Evolutionary conservation across 371 early-diverging fungal species (phyloP).

Genomic region (Mucor saturninus): DNA sequence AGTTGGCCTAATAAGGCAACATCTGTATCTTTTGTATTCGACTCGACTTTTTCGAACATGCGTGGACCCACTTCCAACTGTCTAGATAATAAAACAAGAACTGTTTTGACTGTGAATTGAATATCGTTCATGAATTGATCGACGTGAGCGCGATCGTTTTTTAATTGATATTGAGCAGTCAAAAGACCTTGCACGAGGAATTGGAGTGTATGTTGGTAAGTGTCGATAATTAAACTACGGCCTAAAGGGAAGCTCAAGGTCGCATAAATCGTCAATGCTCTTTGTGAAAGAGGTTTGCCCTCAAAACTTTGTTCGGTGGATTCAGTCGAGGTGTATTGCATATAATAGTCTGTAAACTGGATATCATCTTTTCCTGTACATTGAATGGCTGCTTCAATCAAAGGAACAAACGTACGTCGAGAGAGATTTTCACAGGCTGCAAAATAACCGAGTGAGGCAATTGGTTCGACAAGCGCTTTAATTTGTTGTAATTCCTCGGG

Average conservation of each 20-base stretch:
- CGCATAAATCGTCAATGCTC: constrained; percentile 44
- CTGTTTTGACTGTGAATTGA: constrained; percentile 44
- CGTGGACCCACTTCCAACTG: constrained; percentile 20
- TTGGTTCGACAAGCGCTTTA: constrained; percentile 34
- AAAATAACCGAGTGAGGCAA: constrained; percentile 50
- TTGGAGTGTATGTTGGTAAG: constrained; percentile 23
- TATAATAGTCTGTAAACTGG: constrained; percentile 25
- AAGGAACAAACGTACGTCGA: constrained; percentile 50
- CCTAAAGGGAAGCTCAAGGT: constrained; percentile 50
- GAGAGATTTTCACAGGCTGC: constrained; percentile 46
- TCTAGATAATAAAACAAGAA: constrained; percentile 46
- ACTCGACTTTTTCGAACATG: constrained; percentile 20
- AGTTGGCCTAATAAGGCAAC: constrained; percentile 21
- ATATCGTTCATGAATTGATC: constrained; percentile 47
- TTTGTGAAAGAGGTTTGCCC: constrained; percentile 37
- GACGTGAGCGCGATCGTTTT: background rate
- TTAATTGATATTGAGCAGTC: constrained; percentile 17
- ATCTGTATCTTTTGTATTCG: constrained; percentile 13
- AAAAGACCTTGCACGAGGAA: constrained; percentile 27
- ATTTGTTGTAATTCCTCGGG: constrained; percentile 27
- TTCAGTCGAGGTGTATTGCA: constrained; percentile 17
- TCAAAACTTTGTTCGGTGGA: constrained; percentile 14
- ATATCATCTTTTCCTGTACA: constrained; percentile 4
- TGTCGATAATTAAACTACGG: constrained; percentile 24
- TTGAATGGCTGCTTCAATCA: constrained; percentile 39